phyloP scores from a whole-genome alignment of 805 yeast genomes.

The Sungouiella thailandica region DNA sequence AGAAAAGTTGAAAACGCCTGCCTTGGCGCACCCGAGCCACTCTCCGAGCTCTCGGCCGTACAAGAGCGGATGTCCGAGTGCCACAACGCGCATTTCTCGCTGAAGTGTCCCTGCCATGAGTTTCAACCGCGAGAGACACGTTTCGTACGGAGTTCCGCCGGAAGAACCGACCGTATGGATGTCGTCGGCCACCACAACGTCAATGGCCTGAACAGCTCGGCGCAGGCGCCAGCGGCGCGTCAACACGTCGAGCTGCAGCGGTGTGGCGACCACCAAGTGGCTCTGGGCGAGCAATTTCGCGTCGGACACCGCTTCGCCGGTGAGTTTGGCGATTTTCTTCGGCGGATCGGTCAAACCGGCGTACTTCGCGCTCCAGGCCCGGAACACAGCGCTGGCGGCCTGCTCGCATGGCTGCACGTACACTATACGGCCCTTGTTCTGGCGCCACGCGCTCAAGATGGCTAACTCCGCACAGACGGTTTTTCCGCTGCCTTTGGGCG shows the following conservation, averaged over 20 bases:
- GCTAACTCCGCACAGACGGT: conserved; percentile 70
- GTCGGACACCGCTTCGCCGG: conserved; percentile 50
- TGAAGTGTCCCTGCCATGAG: conserved; percentile 67
- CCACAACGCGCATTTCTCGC: conserved; percentile 54
- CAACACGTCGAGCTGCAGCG: conserved; percentile 66
- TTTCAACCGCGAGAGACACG: conserved; percentile 62
- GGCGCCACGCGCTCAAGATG: conserved; percentile 65
- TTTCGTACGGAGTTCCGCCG: conserved; percentile 64
- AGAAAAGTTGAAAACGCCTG: conserved; percentile 62
- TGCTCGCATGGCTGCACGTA: conserved; percentile 66
- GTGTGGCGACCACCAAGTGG: conserved; percentile 74
- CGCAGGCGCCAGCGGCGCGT: conserved; percentile 83
- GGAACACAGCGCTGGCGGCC: conserved; percentile 41
- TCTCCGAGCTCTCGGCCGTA: conserved; percentile 75
- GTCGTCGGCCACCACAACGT: conserved; percentile 68
- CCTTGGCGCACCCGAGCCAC: conserved; percentile 75
- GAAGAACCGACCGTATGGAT: conserved; percentile 55
- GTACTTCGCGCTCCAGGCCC: conserved; percentile 52
- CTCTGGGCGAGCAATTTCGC: conserved; percentile 49
- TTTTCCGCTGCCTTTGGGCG: conserved; percentile 74
- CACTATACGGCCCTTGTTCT: conserved; percentile 63
- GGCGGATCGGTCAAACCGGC: conserved; percentile 46
- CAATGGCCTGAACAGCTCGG: conserved; percentile 62
- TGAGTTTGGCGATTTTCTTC: conserved; percentile 50
- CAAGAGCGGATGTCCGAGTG: conserved; percentile 62